phyloP scores from a whole-genome alignment of 495 filamentous ascomycete species.

The Pyrenula aspistea region DNA sequence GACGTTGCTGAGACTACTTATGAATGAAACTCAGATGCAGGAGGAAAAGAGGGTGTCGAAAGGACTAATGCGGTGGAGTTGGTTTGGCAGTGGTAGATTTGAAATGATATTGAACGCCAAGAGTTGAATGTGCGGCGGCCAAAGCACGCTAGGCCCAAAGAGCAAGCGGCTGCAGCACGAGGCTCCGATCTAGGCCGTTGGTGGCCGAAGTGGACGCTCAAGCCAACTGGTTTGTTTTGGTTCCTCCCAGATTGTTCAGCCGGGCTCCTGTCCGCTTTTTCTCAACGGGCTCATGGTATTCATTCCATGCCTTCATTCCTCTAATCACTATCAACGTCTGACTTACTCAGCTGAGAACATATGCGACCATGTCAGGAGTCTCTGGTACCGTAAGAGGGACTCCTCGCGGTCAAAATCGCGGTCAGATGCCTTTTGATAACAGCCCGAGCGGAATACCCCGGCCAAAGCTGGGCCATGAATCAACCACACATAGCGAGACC shows the following conservation, averaged over 20 bases:
- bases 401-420: constrained; percentile 43
- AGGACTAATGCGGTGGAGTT: no score
- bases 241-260: neutral
- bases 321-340: neutral
- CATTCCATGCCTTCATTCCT: neutral
- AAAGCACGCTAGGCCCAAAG: neutral
- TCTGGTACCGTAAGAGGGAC: neutral
- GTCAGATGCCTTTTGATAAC: constrained; percentile 55
- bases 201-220: neutral
- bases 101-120: neutral
- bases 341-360: neutral
- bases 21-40: no score
- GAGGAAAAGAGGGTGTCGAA: no score
- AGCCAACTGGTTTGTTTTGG: neutral
- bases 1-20: no score
- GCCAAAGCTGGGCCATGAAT: constrained; percentile 57
- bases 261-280: neutral
- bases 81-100: no score
- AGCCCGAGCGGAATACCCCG: constrained; percentile 71
- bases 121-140: neutral
- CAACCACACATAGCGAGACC: constrained; percentile 48
- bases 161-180: neutral
- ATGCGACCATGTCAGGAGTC: neutral
- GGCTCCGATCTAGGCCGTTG: neutral
- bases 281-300: neutral